Base-by-base conservation (phyloP, 1,139 yeast species). In the Sugiyamaella neomexicana region DNA sequence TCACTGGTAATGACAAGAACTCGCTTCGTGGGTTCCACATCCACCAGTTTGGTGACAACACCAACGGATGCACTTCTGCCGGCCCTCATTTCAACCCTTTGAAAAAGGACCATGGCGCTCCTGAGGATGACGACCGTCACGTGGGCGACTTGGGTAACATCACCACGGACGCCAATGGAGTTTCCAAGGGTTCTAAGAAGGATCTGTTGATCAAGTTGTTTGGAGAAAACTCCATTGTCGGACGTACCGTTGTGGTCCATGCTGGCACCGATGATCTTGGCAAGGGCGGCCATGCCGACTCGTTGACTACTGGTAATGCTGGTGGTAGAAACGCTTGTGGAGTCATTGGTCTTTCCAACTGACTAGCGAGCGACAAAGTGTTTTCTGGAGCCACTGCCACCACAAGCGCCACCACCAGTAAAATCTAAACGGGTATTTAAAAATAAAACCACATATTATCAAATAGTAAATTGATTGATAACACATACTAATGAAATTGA, bases 261-360 rank as follows among this genome's bases (percentile, higher is more conserved):
- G 90, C 82, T 60, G 99, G 98, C 68, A 79, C 83, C 65, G 99
- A 93, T 72, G 99, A 93, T 73, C 85, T 89, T 72, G 99, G 99
- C 71, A 86, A 88, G 80, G 97, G 98, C 73, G 97, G 93, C 57
- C 85, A 85, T 72, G 86, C 88, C 61, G 97, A 91, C 75, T 89
- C 97, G 60, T 81, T 87, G 78, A 89, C 88, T 79, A 93, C 98
- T 64, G 99, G 99, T 77, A 91, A 93, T 72, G 98, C 99, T 60
- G 98, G 99, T 73, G 93, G 87, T 66, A 89, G 99, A 83, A 91
- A 96, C 64, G 99, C 99, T 62, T 93, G 99, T 79, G 98, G 99
- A 80, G 98, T 93, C 71, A 91, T 93, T 78, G 98, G 99, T 50
- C 45, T 67, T 43, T 52, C 63, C 50, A 46, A 53, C 49, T 57